Evolutionary conservation across 202 grass and related monocot species (phyloP).

Genomic region (Zizania palustris): DNA sequence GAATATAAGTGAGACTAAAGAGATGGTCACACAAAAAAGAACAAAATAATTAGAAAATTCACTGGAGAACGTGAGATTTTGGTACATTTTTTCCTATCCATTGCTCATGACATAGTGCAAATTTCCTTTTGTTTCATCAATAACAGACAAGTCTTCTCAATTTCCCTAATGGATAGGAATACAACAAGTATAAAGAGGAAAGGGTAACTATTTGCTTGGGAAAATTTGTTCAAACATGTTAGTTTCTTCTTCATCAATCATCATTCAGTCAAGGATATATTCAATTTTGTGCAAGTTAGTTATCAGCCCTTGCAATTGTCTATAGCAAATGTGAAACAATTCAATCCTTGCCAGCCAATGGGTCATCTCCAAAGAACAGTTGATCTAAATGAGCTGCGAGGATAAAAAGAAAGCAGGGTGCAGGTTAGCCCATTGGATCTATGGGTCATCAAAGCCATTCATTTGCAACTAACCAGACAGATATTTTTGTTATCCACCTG

Average conservation of each 20-base stretch:
- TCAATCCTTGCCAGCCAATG: conserved; percentile 15
- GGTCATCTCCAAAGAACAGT: neutral
- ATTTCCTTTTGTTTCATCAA: neutral
- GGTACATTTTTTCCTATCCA: conserved; percentile 18
- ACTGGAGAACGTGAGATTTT: neutral
- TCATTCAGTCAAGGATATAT: neutral
- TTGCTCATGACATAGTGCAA: neutral
- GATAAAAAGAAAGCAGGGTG: neutral
- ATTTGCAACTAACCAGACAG: neutral
- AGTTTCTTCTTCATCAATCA: neutral
- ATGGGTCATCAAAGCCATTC: neutral
- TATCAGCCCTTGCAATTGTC: neutral
- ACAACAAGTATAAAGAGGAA: neutral
- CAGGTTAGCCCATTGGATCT: too few relatives aligned
- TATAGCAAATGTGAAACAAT: neutral
- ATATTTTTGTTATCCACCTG: neutral
- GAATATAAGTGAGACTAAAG: conserved; percentile 5
- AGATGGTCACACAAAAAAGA: neutral
- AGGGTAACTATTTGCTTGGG: neutral
- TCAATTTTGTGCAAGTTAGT: conserved; percentile 15
- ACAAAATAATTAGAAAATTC: neutral
- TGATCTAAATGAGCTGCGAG: too few relatives aligned
- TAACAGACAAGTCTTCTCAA: neutral
- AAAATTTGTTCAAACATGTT: neutral
- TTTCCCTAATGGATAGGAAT: neutral